Percentiles rank a stretch among this genome's conserved stretches.
Conservation (phyloP, 257 asterid genomes). For the Solanum medicagineum region DNA sequence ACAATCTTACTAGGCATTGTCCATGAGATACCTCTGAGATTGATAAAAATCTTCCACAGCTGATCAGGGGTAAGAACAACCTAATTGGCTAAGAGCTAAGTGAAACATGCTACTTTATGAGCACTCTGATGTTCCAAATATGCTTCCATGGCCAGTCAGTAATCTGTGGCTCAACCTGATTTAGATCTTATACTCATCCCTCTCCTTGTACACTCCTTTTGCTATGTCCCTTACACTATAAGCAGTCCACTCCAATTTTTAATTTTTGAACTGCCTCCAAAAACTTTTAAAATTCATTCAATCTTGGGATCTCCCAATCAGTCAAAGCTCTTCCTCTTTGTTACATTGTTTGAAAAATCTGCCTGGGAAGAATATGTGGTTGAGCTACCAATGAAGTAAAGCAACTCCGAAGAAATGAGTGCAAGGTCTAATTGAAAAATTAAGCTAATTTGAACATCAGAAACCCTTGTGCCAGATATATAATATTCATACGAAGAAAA, state of each 20-base stretch:
- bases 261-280: not conserved
- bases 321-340: not conserved
- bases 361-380: not conserved
- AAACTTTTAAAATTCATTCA: not conserved
- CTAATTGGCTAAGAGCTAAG: not conserved
- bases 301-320: not conserved
- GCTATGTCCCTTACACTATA: not conserved
- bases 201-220: not conserved
- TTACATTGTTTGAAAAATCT: not conserved
- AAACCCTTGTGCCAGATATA: not conserved
- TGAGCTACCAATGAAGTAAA: not conserved
- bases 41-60: not conserved
- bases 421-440: not conserved
- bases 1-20: not conserved
- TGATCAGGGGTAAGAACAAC: not conserved
- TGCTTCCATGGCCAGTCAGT: not conserved
- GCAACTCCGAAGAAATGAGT: not conserved
- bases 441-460: not conserved
- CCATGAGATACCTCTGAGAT: not conserved
- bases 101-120: not conserved
- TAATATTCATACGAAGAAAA: not conserved
- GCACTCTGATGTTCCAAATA: not conserved
- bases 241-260: not conserved
- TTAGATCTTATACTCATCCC: not conserved
- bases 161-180: not conserved